Conservation (phyloP, 306 rosid genomes). For the Dryas alaskensis region DNA sequence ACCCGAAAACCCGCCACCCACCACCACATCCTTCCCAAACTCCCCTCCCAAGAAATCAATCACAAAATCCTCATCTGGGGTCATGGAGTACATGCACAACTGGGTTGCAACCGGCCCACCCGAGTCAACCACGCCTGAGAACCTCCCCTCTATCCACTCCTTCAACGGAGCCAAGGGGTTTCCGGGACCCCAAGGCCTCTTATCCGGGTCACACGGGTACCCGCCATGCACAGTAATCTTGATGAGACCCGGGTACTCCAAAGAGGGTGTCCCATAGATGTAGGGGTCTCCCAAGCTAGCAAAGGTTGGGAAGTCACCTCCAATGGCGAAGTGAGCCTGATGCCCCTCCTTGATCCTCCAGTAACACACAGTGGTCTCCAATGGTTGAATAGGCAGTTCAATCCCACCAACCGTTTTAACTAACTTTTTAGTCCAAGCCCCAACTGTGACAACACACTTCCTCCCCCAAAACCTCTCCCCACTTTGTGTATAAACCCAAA, state of each 20-base stretch:
- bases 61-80: constrained; percentile 74
- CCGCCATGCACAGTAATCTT: constrained; percentile 74
- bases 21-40: constrained; percentile 61
- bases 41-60: constrained; percentile 81
- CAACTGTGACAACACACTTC: constrained; percentile 84
- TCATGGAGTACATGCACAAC: constrained; percentile 78
- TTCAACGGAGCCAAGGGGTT: constrained; percentile 36
- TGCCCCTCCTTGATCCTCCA: constrained; percentile 79
- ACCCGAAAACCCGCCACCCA: constrained; percentile 91
- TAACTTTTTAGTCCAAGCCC: constrained; percentile 70
- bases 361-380: constrained; percentile 57
- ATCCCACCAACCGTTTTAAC: constrained; percentile 53
- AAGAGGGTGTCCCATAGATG: constrained; percentile 67
- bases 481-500: constrained; percentile 33
- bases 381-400: constrained; percentile 57
- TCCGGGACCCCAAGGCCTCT: constrained; percentile 65
- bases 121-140: constrained; percentile 56
- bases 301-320: constrained; percentile 67
- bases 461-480: constrained; percentile 52
- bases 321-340: constrained; percentile 35
- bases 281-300: constrained; percentile 36
- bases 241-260: constrained; percentile 85
- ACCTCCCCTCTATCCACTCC: constrained; percentile 50
- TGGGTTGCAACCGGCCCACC: constrained; percentile 54
- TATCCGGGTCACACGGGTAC: constrained; percentile 61